Percentiles rank a stretch among this genome's conserved stretches.
Conservation (phyloP, 1,139 yeast genomes). For the Geotrichum aggregatum region DNA sequence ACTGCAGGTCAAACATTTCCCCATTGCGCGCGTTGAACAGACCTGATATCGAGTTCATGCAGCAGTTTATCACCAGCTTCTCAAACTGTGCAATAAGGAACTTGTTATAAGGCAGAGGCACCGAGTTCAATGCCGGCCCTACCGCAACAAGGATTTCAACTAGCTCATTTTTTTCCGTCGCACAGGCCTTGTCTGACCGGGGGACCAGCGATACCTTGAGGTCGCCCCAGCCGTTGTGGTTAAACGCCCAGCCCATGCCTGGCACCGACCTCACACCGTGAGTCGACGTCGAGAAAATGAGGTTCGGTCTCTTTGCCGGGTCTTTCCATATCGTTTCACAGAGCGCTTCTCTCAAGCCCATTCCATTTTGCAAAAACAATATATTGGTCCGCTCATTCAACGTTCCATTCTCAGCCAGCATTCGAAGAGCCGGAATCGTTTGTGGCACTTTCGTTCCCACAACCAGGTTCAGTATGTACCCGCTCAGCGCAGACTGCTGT, state of each 20-base stretch:
- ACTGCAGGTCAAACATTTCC: conserved; percentile 44
- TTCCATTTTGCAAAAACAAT: conserved; percentile 71
- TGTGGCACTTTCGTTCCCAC: conserved; percentile 64
- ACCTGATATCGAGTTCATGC: conserved; percentile 71
- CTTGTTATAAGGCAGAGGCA: conserved; percentile 48
- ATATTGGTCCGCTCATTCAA: conserved; percentile 49
- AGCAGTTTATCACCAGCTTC: conserved; percentile 69
- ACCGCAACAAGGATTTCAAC: conserved; percentile 11
- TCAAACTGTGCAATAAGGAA: conserved; percentile 63
- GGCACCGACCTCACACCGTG: conserved; percentile 65
- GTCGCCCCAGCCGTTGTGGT: conserved; percentile 67
- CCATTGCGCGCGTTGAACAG: conserved; percentile 73
- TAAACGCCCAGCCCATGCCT: conserved; percentile 37
- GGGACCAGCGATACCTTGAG: conserved; percentile 43
- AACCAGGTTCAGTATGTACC: conserved; percentile 50
- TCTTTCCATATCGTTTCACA: conserved; percentile 54
- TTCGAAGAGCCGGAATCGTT: conserved; percentile 45
- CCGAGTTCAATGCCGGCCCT: conserved; percentile 41
- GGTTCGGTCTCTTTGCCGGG: conserved; percentile 46
- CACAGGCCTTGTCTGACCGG: background rate
- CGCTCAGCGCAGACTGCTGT: background rate
- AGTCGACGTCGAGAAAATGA: conserved; percentile 70
- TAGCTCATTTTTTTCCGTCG: background rate
- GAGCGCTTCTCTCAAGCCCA: conserved; percentile 60
- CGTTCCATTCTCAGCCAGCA: conserved; percentile 41